phyloP scores from a whole-genome alignment of 2,329 filamentous ascomycete genomes.

The Aureobasidium sp. region DNA sequence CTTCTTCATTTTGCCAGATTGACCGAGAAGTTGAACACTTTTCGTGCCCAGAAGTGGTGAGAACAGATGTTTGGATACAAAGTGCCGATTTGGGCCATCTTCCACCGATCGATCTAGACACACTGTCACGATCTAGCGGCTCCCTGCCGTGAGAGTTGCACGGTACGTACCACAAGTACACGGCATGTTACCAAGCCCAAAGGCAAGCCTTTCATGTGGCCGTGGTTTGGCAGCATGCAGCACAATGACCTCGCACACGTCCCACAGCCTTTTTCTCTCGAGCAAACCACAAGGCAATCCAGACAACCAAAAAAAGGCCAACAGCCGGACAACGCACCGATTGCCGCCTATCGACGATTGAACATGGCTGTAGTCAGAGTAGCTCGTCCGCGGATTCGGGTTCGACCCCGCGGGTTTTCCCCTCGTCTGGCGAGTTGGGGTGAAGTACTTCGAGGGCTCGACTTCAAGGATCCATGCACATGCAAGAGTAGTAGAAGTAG shows the following conservation, averaged over 20 bases:
- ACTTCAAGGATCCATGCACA: not conserved
- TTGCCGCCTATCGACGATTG: not conserved
- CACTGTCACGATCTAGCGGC: not conserved
- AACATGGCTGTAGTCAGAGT: not conserved
- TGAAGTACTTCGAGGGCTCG: not conserved
- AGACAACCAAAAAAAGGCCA: not conserved
- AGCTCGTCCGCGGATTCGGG: not conserved
- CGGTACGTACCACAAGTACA: not conserved
- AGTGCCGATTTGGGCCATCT: not conserved
- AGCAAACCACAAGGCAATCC: not conserved
- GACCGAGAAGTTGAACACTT: not conserved
- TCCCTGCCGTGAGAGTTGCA: not conserved
- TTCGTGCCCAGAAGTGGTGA: not conserved
- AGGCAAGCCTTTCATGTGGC: constrained; percentile 1
- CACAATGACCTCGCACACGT: constrained; percentile 1
- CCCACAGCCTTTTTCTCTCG: not conserved
- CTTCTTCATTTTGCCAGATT: not conserved
- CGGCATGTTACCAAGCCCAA: not conserved
- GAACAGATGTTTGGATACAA: not conserved
- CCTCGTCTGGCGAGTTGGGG: not conserved
- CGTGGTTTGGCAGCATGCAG: constrained; percentile 1
- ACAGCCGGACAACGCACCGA: not conserved
- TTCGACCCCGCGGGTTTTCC: not conserved
- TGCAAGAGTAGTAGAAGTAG: not conserved
- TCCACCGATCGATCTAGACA: not conserved